Evolutionary conservation across 306 rosid species (phyloP).

Genomic region (Acmispon strigosus): DNA sequence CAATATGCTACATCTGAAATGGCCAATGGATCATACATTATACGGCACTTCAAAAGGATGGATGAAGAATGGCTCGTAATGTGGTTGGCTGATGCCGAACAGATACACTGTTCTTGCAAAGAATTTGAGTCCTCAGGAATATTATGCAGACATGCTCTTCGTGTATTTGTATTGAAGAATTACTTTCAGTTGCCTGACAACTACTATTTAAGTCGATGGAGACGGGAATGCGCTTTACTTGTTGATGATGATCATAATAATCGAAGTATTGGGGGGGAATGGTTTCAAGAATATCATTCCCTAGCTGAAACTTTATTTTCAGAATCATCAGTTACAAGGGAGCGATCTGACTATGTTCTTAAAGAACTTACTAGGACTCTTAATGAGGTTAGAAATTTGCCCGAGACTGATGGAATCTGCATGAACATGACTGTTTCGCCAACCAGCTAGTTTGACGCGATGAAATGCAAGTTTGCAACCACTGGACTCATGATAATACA

Average conservation of each 20-base stretch:
- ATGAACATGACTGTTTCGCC: constrained; percentile 69
- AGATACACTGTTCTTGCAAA: constrained; percentile 86
- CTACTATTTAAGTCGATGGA: constrained; percentile 70
- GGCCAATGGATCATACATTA: constrained; percentile 66
- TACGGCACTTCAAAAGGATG: constrained; percentile 73
- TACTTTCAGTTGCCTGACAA: constrained; percentile 92
- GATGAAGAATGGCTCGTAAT: constrained; percentile 62
- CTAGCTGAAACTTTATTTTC: constrained; percentile 62
- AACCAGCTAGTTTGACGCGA: constrained; percentile 28
- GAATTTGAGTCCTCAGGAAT: constrained; percentile 92
- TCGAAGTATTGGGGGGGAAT: constrained; percentile 41
- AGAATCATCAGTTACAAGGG: constrained; percentile 74
- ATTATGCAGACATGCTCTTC: constrained; percentile 80
- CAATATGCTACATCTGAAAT: constrained; percentile 77
- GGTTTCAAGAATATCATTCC: constrained; percentile 80
- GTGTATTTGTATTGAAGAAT: constrained; percentile 54
- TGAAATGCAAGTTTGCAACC: constrained; percentile 20
- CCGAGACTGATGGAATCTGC: constrained; percentile 54
- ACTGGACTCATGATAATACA: not conserved
- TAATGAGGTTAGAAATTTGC: constrained; percentile 73
- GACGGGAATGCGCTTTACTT: constrained; percentile 49
- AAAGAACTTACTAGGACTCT: constrained; percentile 64
- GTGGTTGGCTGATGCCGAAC: constrained; percentile 73
- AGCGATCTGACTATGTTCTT: constrained; percentile 70
- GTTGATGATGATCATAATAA: constrained; percentile 35